phyloP scores from a whole-genome alignment of 768 basidiomycete species.

The Lentinula sp. region DNA sequence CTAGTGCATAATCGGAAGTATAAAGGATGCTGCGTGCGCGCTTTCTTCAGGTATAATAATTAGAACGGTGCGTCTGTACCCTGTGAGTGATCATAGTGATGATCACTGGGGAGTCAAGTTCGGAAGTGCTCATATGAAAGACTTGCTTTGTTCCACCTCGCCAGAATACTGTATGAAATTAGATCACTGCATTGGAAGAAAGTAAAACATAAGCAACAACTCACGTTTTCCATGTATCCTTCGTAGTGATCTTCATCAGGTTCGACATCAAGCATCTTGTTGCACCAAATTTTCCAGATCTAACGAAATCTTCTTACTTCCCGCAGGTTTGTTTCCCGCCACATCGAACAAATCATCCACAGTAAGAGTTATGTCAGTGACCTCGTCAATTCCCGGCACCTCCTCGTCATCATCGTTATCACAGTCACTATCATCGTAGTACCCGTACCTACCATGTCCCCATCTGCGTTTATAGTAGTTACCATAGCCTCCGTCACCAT shows the following conservation, averaged over 20 bases:
- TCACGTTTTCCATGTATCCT: slow-evolving; percentile 36
- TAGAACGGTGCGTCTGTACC: slow-evolving; percentile 23
- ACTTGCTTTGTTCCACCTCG: slow-evolving; percentile 24
- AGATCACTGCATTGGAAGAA: neutral
- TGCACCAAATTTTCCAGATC: slow-evolving; percentile 24
- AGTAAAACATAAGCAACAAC: slow-evolving; percentile 5
- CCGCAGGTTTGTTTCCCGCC: slow-evolving; percentile 17
- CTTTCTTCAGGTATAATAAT: slow-evolving; percentile 21
- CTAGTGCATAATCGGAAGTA: slow-evolving; percentile 1
- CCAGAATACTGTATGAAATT: slow-evolving; percentile 13
- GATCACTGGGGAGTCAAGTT: too few species aligned
- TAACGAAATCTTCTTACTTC: slow-evolving; percentile 12
- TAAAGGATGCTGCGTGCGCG: slow-evolving; percentile 13
- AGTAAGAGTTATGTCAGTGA: slow-evolving; percentile 20
- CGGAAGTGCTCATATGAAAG: too few species aligned
- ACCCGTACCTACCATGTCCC: slow-evolving; percentile 7
- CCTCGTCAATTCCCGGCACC: slow-evolving; percentile 9
- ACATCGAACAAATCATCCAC: slow-evolving; percentile 26
- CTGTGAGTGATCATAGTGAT: slow-evolving; percentile 10
- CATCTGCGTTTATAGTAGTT: slow-evolving; percentile 12
- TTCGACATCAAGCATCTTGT: slow-evolving; percentile 19
- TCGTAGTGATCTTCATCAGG: slow-evolving; percentile 33
- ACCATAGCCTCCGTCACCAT: slow-evolving; percentile 13
- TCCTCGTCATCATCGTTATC: slow-evolving; percentile 16
- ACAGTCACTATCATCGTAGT: slow-evolving; percentile 6